phyloP scores from a whole-genome alignment of 208 protist genomes.

The Blechomonas ayalai region DNA sequence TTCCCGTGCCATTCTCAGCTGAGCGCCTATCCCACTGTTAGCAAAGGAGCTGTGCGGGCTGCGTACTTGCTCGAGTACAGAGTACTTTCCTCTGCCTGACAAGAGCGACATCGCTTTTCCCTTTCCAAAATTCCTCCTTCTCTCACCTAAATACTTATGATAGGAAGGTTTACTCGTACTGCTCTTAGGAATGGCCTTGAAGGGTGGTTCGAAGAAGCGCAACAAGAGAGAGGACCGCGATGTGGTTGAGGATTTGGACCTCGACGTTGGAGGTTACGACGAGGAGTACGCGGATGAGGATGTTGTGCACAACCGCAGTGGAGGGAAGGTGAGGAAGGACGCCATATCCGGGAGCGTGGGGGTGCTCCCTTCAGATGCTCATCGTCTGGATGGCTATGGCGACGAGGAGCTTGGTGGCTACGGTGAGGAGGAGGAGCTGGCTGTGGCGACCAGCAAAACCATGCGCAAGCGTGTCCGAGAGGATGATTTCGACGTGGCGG shows the following conservation, averaged over 20 bases:
- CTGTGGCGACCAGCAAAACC: slow-evolving; percentile 42
- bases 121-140: no score
- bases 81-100: no score
- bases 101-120: no score
- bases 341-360: slow-evolving; percentile 5
- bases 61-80: no score
- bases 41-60: no score
- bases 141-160: no score
- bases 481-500: slow-evolving; percentile 77
- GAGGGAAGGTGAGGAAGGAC: slow-evolving; percentile 20
- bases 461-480: slow-evolving; percentile 49
- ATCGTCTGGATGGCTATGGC: slow-evolving; percentile 76
- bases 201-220: slow-evolving; percentile 24
- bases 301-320: slow-evolving; percentile 47
- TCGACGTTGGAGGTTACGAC: slow-evolving; percentile 38
- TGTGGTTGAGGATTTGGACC: slow-evolving; percentile 73
- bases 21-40: no score
- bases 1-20: slow-evolving; percentile 2
- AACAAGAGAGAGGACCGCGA: slow-evolving; percentile 18
- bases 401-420: slow-evolving; percentile 73
- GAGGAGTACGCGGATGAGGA: slow-evolving; percentile 46
- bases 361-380: slow-evolving; percentile 75
- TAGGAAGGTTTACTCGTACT: no score
- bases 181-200: no score
- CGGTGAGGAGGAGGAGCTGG: slow-evolving; percentile 76